A percentile compares a stretch with the other conserved stretches of the same genome.
Conservation (phyloP, 73 alveolate genomes). For the Uronychia setigera region DNA sequence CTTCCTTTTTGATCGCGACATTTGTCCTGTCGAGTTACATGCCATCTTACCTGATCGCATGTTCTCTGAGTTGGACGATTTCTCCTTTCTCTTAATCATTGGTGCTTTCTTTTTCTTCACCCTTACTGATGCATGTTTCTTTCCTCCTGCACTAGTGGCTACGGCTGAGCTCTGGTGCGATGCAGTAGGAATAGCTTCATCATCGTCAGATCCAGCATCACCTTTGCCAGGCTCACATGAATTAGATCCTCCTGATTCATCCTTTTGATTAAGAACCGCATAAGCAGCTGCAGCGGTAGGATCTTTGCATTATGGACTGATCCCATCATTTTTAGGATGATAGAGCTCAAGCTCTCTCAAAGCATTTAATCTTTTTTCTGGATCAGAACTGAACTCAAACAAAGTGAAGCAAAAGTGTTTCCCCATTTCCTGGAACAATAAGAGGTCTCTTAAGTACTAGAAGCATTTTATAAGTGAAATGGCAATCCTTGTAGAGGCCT, state of each 20-base stretch:
- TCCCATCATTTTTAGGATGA: not conserved
- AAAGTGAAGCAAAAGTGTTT: conserved; percentile 21
- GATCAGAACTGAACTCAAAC: conserved; percentile 1
- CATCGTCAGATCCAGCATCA: not conserved
- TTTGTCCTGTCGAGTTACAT: too few species aligned
- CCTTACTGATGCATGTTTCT: not conserved
- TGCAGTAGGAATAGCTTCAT: not conserved
- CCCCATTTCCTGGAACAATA: conserved; percentile 21
- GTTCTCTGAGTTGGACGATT: not conserved
- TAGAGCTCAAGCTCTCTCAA: not conserved
- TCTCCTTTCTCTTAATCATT: not conserved
- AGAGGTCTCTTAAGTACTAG: not conserved
- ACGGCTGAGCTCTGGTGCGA: not conserved
- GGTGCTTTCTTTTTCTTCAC: not conserved
- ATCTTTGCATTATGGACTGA: not conserved
- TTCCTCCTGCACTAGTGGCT: too few species aligned
- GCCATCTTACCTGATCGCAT: not conserved
- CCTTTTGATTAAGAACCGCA: not conserved
- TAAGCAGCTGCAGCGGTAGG: not conserved
- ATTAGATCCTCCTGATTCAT: not conserved
- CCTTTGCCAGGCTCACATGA: not conserved
- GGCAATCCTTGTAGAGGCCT: conserved; percentile 45
- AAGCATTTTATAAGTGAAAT: conserved; percentile 21
- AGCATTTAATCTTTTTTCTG: not conserved
- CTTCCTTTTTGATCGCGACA: too few species aligned